These are phyloP conservation scores for Debaryomyces sp. DNA, from an alignment of 1,139 yeast genomes.

Conservation along the genomic window DNA sequence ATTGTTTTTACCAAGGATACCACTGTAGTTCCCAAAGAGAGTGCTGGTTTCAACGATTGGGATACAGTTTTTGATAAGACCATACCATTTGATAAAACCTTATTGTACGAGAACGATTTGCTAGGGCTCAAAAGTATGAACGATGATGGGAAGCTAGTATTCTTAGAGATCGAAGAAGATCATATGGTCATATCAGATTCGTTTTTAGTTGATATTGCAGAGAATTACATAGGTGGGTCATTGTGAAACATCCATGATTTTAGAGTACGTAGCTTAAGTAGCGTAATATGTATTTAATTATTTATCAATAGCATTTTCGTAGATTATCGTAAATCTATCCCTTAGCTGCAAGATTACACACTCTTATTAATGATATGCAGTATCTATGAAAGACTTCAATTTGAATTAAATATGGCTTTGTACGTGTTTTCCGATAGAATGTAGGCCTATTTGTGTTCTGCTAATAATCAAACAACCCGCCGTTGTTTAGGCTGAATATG, in stretches of 20 bases:
- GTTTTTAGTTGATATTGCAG: conserved; percentile 42
- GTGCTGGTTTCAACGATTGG: conserved; percentile 66
- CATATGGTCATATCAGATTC: conserved; percentile 68
- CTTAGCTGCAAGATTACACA: neutral
- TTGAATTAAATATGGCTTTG: neutral
- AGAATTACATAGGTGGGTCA: conserved; percentile 31
- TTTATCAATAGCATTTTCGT: neutral
- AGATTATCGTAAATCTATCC: neutral
- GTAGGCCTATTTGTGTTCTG: neutral
- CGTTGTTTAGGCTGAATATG: neutral
- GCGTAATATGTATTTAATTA: neutral
- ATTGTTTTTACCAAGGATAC: conserved; percentile 62
- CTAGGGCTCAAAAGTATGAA: conserved; percentile 60
- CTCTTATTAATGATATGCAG: neutral
- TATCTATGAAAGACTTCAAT: neutral
- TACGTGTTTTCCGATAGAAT: neutral
- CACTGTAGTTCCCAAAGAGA: conserved; percentile 72
- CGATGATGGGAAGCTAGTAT: conserved; percentile 46
- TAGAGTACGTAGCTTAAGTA: neutral
- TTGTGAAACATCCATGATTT: neutral
- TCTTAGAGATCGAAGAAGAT: conserved; percentile 54
- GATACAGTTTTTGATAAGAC: conserved; percentile 45
- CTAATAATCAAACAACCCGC: neutral
- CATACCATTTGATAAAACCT: conserved; percentile 53
- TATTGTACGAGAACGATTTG: conserved; percentile 52